phyloP scores from a whole-genome alignment of 2,329 filamentous ascomycete species.

The Neurospora sp. region DNA sequence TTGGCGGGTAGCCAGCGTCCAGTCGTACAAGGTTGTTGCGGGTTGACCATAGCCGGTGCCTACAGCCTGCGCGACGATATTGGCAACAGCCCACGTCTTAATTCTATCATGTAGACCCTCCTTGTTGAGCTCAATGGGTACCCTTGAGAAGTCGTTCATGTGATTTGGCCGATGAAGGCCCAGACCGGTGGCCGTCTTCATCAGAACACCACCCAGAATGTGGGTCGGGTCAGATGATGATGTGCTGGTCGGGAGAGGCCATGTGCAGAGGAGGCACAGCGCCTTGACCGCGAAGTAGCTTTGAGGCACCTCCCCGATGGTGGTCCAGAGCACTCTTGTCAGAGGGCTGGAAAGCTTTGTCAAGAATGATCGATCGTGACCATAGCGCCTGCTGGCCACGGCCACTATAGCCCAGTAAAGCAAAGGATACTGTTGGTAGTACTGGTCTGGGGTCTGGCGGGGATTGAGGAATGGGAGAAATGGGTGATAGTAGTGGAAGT shows the following conservation, averaged over 20 bases:
- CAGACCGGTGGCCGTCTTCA: conserved; percentile 77
- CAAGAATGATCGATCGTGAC: conserved; percentile 52
- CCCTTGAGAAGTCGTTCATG: conserved; percentile 72
- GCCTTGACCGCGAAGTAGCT: conserved; percentile 76
- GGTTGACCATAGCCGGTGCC: conserved; percentile 80
- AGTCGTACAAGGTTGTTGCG: conserved; percentile 67
- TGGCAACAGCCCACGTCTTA: conserved; percentile 75
- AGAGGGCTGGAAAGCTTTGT: conserved; percentile 58
- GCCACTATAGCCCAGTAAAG: conserved; percentile 80
- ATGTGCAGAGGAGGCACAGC: conserved; percentile 68
- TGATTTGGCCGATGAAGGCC: conserved; percentile 72
- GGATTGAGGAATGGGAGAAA: conserved; percentile 68
- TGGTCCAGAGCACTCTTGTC: conserved; percentile 65
- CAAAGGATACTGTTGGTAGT: conserved; percentile 66
- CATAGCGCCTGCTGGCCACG: conserved; percentile 63
- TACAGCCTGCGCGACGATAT: conserved; percentile 71
- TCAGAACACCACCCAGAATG: conserved; percentile 73
- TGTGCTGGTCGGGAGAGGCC: conserved; percentile 74
- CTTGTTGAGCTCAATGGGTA: conserved; percentile 63
- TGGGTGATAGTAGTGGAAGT: conserved; percentile 65
- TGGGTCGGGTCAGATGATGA: conserved; percentile 74
- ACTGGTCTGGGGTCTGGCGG: conserved; percentile 57
- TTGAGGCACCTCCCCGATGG: conserved; percentile 66
- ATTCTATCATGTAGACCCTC: conserved; percentile 72
- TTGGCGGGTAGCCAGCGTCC: conserved; percentile 53